Evolutionary conservation across 306 rosid genomes (phyloP).

Genomic region (Cicer yamashitae): DNA sequence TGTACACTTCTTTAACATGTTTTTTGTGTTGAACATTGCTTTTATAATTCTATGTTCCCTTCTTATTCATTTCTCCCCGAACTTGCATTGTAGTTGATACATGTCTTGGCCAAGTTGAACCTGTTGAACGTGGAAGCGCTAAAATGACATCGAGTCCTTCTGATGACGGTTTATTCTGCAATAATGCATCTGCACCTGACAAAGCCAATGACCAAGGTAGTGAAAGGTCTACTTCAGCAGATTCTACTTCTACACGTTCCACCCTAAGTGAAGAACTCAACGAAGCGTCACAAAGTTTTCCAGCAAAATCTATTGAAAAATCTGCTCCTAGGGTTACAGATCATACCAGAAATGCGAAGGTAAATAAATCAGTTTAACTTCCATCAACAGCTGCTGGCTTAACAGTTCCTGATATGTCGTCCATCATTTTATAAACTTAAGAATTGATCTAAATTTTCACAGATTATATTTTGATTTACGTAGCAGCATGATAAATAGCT

Average conservation of each 20-base stretch:
- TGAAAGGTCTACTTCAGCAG: constrained; percentile 57
- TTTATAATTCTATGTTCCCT: constrained; percentile 31
- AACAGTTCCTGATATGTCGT: constrained; percentile 24
- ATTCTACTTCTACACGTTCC: constrained; percentile 51
- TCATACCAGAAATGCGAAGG: constrained; percentile 69
- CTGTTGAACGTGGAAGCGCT: constrained; percentile 45
- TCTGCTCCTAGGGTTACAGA: constrained; percentile 54
- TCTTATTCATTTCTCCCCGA: constrained; percentile 32
- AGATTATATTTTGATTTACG: constrained; percentile 29
- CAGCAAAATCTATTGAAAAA: constrained; percentile 51
- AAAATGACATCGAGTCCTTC: constrained; percentile 45
- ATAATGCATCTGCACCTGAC: constrained; percentile 43
- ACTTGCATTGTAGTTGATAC: constrained; percentile 48
- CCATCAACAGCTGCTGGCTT: constrained; percentile 31
- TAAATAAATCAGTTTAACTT: constrained; percentile 42
- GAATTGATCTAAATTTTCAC: constrained; percentile 1
- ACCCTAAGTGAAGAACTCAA: constrained; percentile 49
- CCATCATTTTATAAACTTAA: constrained; percentile 37
- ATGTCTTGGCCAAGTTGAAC: constrained; percentile 41
- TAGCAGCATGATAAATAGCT: constrained; percentile 27
- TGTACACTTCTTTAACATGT: constrained; percentile 27
- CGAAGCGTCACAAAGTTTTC: constrained; percentile 50
- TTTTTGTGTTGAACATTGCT: constrained; percentile 35
- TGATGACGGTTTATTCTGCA: constrained; percentile 44
- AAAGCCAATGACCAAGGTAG: constrained; percentile 45